Conservation (phyloP, 331 rosid genomes). For the Acacia concinna region DNA sequence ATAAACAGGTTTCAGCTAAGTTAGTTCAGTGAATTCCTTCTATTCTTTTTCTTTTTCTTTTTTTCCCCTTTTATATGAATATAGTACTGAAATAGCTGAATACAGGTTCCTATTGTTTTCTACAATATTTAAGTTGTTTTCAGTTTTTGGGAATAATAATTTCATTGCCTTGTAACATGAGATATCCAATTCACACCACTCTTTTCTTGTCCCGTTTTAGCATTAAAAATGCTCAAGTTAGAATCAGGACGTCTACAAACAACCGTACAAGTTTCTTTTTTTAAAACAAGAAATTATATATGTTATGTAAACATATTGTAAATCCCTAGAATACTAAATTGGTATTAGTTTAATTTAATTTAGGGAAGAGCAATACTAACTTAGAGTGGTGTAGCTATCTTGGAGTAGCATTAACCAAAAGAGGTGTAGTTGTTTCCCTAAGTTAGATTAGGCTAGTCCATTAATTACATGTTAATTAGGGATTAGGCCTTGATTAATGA, state of each 20-base stretch:
- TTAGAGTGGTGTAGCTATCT: too few species aligned
- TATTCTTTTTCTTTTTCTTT: neutral
- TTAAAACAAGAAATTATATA: too few species aligned
- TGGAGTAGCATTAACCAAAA: too few species aligned
- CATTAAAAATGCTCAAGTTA: neutral
- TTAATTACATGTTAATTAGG: too few species aligned
- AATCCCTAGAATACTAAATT: too few species aligned
- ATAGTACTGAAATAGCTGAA: neutral
- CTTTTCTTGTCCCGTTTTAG: neutral
- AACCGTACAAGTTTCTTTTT: neutral
- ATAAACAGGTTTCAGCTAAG: neutral
- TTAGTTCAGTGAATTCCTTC: neutral
- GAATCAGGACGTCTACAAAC: neutral
- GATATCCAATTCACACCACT: neutral
- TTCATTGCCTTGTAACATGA: neutral
- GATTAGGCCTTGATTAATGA: too few species aligned
- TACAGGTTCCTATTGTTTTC: neutral
- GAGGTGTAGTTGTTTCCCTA: too few species aligned
- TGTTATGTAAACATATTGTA: too few species aligned
- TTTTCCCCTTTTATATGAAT: conserved; percentile 3
- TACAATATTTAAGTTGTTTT: conserved; percentile 2
- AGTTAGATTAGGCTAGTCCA: too few species aligned
- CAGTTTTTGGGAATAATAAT: neutral
- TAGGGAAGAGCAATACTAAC: too few species aligned
- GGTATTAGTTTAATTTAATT: too few species aligned